phyloP scores from a whole-genome alignment of 352 stramenopile genomes.

The Phytophthora sansomeana region DNA sequence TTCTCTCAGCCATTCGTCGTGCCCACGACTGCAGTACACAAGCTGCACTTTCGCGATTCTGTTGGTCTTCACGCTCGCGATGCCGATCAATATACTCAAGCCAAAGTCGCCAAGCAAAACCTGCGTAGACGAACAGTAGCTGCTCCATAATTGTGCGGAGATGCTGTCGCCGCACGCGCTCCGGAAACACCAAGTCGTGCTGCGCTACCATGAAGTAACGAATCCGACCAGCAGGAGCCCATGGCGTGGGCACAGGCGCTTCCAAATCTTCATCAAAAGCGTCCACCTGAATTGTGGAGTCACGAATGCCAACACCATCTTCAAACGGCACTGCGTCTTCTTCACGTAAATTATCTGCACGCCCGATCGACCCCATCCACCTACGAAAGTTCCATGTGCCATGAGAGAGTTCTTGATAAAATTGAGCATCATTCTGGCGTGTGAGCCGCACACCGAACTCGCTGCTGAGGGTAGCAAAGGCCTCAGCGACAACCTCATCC shows the following conservation, averaged over 20 bases:
- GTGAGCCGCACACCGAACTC: conserved; percentile 57
- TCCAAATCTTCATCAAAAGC: conserved; percentile 9
- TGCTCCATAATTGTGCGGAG: conserved; percentile 60
- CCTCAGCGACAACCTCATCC: conserved; percentile 58
- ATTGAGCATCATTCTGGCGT: conserved; percentile 46
- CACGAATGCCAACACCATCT: conserved; percentile 2
- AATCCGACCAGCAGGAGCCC: conserved; percentile 53
- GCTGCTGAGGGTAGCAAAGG: conserved; percentile 42
- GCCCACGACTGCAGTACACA: conserved; percentile 55
- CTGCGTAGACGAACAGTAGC: conserved; percentile 68
- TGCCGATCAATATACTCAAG: conserved; percentile 45
- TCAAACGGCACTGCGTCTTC: conserved; percentile 49
- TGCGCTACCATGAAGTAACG: conserved; percentile 66
- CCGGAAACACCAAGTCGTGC: conserved; percentile 50
- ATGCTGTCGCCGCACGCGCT: conserved; percentile 44
- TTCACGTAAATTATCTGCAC: conserved; percentile 50
- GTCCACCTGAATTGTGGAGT: conserved; percentile 7
- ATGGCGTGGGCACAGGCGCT: conserved; percentile 25
- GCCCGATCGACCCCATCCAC: conserved; percentile 60
- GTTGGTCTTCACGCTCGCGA: conserved; percentile 43
- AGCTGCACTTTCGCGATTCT: conserved; percentile 32
- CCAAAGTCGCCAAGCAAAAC: conserved; percentile 72
- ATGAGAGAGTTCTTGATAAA: conserved; percentile 42
- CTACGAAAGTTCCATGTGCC: conserved; percentile 51
- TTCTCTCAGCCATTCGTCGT: conserved; percentile 32